These are phyloP conservation scores for Aegilops longissima DNA, from an alignment of 176 grass and related monocot genomes.

Conservation along the genomic window DNA sequence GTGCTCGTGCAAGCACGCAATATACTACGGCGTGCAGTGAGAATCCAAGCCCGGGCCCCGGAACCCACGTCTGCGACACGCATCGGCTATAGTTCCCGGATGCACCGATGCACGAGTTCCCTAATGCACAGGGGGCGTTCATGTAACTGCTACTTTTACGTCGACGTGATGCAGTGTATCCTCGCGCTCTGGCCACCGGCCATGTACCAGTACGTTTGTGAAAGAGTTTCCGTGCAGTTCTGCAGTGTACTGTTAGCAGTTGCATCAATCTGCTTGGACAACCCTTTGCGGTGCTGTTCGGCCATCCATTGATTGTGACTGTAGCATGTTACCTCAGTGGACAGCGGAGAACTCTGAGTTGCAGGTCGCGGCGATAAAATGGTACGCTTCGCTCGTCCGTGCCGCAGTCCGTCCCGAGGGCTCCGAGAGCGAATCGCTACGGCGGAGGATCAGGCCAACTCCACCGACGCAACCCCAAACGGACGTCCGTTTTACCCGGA, in stretches of 20 bases:
- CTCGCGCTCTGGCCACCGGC: not conserved
- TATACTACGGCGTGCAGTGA: not conserved
- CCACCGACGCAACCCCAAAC: no score
- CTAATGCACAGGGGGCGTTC: not conserved
- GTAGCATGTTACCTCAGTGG: not conserved
- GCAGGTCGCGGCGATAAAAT: not conserved
- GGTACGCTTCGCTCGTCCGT: no score
- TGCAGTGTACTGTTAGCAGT: not conserved
- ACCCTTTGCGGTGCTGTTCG: not conserved
- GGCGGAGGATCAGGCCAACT: not conserved
- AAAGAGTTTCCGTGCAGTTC: not conserved
- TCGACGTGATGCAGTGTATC: no score
- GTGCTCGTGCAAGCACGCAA: not conserved
- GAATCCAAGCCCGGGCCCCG: not conserved
- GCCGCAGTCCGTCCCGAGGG: not conserved
- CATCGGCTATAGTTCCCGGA: not conserved
- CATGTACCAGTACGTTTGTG: not conserved
- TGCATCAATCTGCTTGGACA: not conserved
- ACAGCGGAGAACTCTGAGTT: not conserved
- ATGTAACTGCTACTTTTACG: not conserved
- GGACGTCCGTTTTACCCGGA: no score
- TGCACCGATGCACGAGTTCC: not conserved
- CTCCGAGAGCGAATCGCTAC: not conserved
- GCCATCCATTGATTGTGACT: not conserved
- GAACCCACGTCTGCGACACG: not conserved